Evolutionary conservation across 352 stramenopile genomes (phyloP), one percentile per base, ranked within the genome.

Genomic region (Hyphochytrium catenoides): DNA sequence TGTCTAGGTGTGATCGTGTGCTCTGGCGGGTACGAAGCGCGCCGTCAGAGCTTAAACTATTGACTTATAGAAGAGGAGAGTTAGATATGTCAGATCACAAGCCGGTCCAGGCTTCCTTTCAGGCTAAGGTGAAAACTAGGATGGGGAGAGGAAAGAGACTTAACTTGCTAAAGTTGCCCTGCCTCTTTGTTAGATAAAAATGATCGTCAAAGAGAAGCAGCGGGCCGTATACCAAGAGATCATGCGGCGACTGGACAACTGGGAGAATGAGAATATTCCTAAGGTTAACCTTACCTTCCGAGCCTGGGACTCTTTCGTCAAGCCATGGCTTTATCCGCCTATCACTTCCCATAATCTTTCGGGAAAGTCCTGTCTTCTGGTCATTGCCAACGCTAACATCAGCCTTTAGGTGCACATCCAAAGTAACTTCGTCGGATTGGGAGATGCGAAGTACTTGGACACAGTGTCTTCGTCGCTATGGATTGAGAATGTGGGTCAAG

Each of bases 51-150:
- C n/a, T n/a, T n/a, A n/a, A n/a, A n/a, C n/a, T n/a, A n/a, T n/a
- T n/a, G n/a, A n/a, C n/a, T n/a, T n/a, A n/a, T n/a, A n/a, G n/a
- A n/a, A n/a, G n/a, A n/a, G n/a, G n/a, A n/a, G 68, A 74, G n/a
- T 53, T 95, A 9, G 73, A 88, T 45, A 45, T 93, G 38, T 98
- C 86, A 0, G 93, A 99, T 54, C 93, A 99, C 59, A 98, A 98
- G 51, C 87, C 91, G 9, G 90, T 99, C 0, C 74, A 83, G 38
- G 84, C 73, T 1, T 69, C 69, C 12, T 90, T 97, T 32, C 56
- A 84, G 12, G 48, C 91, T 0, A 73, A 89, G 14, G 57, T 90
- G 31, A 19, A 22, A 2, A 4, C 15, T 32, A 2, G n/a, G n/a
- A n/a, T n/a, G n/a, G n/a, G n/a, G n/a, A n/a, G n/a, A n/a, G n/a